Conservation (phyloP, 164 flowering plant species). For the Nymphaea thermarum region DNA sequence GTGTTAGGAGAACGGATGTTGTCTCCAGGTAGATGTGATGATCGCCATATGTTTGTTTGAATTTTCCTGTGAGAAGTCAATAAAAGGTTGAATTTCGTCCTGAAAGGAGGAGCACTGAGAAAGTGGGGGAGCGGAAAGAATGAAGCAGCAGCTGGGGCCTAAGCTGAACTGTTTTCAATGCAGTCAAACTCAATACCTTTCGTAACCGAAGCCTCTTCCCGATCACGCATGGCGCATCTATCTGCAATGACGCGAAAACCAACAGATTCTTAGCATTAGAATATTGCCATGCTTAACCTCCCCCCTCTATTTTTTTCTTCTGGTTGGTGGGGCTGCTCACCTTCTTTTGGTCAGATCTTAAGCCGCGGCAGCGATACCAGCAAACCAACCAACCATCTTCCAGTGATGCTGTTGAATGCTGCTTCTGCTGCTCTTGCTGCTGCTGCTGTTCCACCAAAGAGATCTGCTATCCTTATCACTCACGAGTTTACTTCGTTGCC, state of each 20-base stretch:
- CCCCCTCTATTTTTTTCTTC: neutral
- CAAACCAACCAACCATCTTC: neutral
- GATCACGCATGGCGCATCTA: neutral
- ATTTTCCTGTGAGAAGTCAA: neutral
- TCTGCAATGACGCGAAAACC: neutral
- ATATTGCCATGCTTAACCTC: neutral
- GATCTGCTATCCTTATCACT: too few relatives aligned
- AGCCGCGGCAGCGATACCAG: neutral
- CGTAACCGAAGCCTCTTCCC: neutral
- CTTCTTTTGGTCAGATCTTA: constrained; percentile 6
- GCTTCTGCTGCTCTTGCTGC: neutral
- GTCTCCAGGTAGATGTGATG: too few relatives aligned
- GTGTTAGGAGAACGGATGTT: too few relatives aligned
- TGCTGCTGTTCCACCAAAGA: too few relatives aligned
- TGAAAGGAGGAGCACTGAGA: neutral
- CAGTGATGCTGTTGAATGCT: neutral
- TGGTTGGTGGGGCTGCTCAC: constrained; percentile 10
- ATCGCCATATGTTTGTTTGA: neutral
- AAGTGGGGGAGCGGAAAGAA: too few relatives aligned
- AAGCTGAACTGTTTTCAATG: neutral
- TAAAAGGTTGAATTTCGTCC: neutral
- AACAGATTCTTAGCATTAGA: neutral
- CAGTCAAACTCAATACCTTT: neutral
- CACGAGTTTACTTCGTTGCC: too few relatives aligned
- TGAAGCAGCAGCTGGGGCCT: too few relatives aligned